Evolutionary conservation across 345 rosid genomes (phyloP), one percentile per base, ranked within the genome.

Genomic region (Ceriops tagal): DNA sequence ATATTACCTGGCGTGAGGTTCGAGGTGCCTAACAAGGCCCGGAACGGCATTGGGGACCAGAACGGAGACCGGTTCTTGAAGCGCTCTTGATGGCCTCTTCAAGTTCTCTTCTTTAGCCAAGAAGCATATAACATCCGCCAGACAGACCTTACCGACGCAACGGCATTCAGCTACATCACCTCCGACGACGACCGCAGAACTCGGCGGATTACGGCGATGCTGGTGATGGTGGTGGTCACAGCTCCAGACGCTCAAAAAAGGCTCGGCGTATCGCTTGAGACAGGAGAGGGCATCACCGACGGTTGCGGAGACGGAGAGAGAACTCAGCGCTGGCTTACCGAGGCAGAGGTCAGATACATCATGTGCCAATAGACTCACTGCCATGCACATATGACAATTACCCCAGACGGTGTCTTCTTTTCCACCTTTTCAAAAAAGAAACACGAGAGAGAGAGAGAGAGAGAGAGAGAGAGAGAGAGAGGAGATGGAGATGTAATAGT

Each of bases 61-160:
- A 58, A 67, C 78, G 1, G 82, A 78, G 39, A 86, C 69, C 9
- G 84, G 80, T 16, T 75, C 51, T 61, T 79, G 81, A 24, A 88
- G 81, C 28, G 90, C 90, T 30, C 26, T 8, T 1, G 65, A 79
- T 6, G 84, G 89, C 37, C 72, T 72, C 32, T 22, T 64, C 35
- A 86, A 63, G 68, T 81, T 91, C 21, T 90, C 84, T 65, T 88
- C 80, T 57, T 67, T 71, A 26, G 77, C 69, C 75, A 89, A 73
- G 77, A 82, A 84, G 78, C 92, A 80, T 57, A 89, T 67, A 24
- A 88, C 76, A 61, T 92, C 93, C 22, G 76, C 87, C 81, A 84
- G 73, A 64, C 88, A 88, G 59, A 92, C 80, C 74, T 88, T 92
- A 19, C 97, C 88, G 5, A 88, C 56, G 70, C 97, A 92, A 19